Conservation (phyloP, 352 stramenopile species). For the Hyaloperonospora arabidopsidis region DNA sequence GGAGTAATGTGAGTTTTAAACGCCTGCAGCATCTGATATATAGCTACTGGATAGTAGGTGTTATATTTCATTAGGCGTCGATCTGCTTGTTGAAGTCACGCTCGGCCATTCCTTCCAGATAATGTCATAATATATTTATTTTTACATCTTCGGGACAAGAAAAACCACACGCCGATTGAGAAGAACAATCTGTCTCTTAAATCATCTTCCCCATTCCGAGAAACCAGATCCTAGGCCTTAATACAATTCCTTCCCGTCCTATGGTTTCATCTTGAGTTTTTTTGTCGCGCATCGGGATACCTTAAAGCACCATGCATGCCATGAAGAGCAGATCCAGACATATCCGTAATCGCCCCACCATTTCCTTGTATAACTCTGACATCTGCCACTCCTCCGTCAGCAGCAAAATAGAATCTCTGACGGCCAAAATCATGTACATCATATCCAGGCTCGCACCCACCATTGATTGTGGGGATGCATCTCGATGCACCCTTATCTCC, state of each 20-base stretch:
- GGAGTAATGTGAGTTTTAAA: conserved; percentile 2
- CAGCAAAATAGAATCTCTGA: too few relatives aligned
- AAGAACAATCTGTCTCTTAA: conserved; percentile 6
- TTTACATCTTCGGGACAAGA: background rate
- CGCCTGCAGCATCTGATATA: conserved; percentile 13
- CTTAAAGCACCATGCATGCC: background rate
- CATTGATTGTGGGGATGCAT: too few relatives aligned
- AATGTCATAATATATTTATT: background rate
- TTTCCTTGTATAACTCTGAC: too few relatives aligned
- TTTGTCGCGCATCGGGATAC: conserved; percentile 1
- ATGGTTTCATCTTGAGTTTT: conserved; percentile 4
- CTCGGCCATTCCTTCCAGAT: background rate
- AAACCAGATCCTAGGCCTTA: conserved; percentile 6
- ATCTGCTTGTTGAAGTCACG: background rate
- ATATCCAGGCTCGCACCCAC: too few relatives aligned
- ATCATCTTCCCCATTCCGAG: conserved; percentile 6
- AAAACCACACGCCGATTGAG: conserved; percentile 7
- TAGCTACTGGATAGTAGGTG: conserved; percentile 11
- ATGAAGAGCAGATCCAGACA: too few relatives aligned
- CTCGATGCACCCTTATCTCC: too few relatives aligned
- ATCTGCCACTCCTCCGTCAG: too few relatives aligned
- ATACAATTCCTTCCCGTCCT: conserved; percentile 7
- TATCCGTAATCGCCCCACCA: too few relatives aligned
- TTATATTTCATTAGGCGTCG: conserved; percentile 5
- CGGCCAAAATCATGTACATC: too few relatives aligned